phyloP scores from a whole-genome alignment of 441 rosid genomes.

The Brassica balearica region DNA sequence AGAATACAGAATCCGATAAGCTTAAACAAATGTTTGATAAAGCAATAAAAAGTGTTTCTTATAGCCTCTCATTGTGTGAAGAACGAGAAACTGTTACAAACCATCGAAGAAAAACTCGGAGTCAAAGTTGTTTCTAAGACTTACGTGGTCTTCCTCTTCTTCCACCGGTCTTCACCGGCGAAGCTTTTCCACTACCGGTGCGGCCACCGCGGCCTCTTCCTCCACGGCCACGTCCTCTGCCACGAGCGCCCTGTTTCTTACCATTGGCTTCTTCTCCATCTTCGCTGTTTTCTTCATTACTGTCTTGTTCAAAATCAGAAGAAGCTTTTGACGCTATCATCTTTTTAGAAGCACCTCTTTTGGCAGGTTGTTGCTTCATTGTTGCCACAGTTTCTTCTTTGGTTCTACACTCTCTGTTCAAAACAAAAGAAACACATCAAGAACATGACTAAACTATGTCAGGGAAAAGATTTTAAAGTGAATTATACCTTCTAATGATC shows the following conservation, averaged over 20 bases:
- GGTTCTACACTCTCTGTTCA: constrained; percentile 34
- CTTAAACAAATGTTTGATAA: constrained; percentile 33
- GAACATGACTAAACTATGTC: neutral
- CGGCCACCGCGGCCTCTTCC: constrained; percentile 51
- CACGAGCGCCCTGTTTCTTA: constrained; percentile 54
- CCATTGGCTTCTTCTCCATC: constrained; percentile 56
- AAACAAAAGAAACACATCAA: constrained; percentile 12
- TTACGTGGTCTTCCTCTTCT: constrained; percentile 87
- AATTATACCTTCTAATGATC: constrained; percentile 70
- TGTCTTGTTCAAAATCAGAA: constrained; percentile 49
- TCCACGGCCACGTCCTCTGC: constrained; percentile 44
- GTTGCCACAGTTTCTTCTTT: constrained; percentile 42
- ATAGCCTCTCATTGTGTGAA: constrained; percentile 46
- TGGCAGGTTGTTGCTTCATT: constrained; percentile 53
- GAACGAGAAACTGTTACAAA: constrained; percentile 33
- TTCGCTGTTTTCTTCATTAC: constrained; percentile 60
- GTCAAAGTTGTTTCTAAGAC: constrained; percentile 40
- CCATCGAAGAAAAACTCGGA: neutral
- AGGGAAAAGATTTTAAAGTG: neutral
- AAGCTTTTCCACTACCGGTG: constrained; percentile 46
- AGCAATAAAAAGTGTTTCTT: neutral
- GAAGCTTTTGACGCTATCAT: constrained; percentile 66
- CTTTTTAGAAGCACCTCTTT: constrained; percentile 59
- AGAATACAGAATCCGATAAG: constrained; percentile 34
- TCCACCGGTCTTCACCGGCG: constrained; percentile 41